Percentiles rank a stretch among this genome's conserved stretches.
phyloP scores from a whole-genome alignment of 179 eudicot genomes.

The Gypsophila paniculata region DNA sequence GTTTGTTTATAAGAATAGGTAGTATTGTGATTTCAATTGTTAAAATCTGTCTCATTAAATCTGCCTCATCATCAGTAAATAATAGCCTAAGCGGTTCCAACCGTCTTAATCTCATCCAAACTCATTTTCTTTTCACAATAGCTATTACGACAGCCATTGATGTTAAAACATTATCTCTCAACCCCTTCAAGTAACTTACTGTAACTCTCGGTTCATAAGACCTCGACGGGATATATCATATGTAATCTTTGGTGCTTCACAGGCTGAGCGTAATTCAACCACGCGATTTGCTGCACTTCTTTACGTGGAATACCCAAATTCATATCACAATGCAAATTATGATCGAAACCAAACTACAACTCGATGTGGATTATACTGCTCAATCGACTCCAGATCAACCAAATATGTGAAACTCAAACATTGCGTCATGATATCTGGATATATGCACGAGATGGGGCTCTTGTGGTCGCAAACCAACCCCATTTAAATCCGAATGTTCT shows the following conservation, averaged over 20 bases:
- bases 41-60: too few relatives aligned
- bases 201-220: slow-evolving; percentile 26
- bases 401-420: slow-evolving; percentile 28
- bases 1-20: too few relatives aligned
- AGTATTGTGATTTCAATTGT: too few relatives aligned
- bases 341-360: slow-evolving; percentile 45
- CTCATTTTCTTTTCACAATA: slow-evolving; percentile 21
- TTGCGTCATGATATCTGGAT: slow-evolving; percentile 20
- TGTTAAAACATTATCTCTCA: slow-evolving; percentile 18
- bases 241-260: slow-evolving; percentile 10
- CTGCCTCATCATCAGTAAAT: slow-evolving; percentile 4
- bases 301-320: slow-evolving; percentile 19
- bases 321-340: slow-evolving; percentile 29
- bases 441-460: too few relatives aligned
- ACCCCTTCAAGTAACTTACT: slow-evolving; percentile 29
- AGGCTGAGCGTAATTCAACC: slow-evolving; percentile 23
- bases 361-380: slow-evolving; percentile 35
- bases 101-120: slow-evolving; percentile 14
- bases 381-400: slow-evolving; percentile 29
- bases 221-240: slow-evolving; percentile 26
- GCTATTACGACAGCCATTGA: slow-evolving; percentile 13
- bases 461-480: too few relatives aligned
- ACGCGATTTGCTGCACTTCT: slow-evolving; percentile 26
- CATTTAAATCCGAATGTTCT: too few relatives aligned
- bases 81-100: background rate